Evolutionary conservation across 2,329 filamentous ascomycete species (phyloP), one percentile per base, ranked within the genome.

Genomic region (Clonostachys byssicola): DNA sequence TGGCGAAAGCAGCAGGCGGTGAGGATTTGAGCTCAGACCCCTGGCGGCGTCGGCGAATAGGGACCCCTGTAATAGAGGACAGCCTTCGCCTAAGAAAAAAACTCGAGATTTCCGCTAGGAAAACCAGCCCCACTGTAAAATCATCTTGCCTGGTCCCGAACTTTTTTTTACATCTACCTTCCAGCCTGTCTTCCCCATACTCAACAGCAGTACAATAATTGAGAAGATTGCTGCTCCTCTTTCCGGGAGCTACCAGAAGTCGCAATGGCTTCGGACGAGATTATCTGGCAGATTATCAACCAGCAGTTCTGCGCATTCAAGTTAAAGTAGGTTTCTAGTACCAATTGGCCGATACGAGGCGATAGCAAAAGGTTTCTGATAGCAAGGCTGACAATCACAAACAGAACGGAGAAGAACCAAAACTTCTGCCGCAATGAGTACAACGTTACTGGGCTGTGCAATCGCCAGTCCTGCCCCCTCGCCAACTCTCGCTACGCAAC

Each of bases 401-500:
- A 20, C 60, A 89, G 83, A 73, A 89, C 86, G 17, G 88, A 89
- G 20, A 95, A 92, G 69, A 81, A 86, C 49, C 86, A 94, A 67
- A 96, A 84, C 60, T 99, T 97, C 71, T 99, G 94, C 71, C 86
- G 92, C 66, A 96, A 96, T 70, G 92, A 92, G 71, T 87, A 91
- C 78, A 95, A 95, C 65, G 86, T 91, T 44, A 88, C 82, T 12
- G 86, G 89, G 47, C 80, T 92, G 52, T 94, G 89, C 72, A 91
- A 89, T 63, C 80, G 90, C 49, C 89, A 96, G 67, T 89, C 88
- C 46, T 96, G 92, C 64, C 91, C 92, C 4, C 82, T 96, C 48
- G 90, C 92, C 56, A 96, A 96, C 73, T 89, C 85, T 38, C 83
- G 91, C 51, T 96, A 97, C 76, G 92, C 92, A 51, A 97, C 92